Conservation (phyloP, 257 asterid species). For the Solanum pinnatisectum region DNA sequence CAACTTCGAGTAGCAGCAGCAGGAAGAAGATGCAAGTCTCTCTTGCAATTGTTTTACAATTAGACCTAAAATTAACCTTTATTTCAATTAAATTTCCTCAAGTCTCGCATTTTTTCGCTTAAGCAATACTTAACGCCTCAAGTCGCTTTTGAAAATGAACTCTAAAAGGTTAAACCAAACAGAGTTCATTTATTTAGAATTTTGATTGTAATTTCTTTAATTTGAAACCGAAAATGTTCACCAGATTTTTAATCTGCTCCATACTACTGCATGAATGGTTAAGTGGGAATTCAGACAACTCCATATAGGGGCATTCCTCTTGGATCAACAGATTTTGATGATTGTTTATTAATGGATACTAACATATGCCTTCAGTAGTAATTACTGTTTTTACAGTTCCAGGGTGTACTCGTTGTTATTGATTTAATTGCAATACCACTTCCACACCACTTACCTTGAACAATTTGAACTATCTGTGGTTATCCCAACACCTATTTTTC, state of each 20-base stretch:
- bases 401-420: background rate
- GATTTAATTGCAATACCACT: background rate
- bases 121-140: background rate
- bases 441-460: background rate
- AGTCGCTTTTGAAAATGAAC: background rate
- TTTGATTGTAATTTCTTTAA: background rate
- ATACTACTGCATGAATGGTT: background rate
- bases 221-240: background rate
- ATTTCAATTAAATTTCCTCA: background rate
- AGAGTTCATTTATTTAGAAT: background rate
- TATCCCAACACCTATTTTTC: background rate
- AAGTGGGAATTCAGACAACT: background rate
- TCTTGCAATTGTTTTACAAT: background rate
- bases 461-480: background rate
- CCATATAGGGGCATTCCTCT: background rate
- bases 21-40: background rate
- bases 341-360: background rate
- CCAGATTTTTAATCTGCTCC: background rate
- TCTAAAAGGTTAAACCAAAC: background rate
- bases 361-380: background rate
- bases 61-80: background rate
- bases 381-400: background rate
- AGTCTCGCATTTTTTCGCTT: background rate
- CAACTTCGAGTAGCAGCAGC: background rate
- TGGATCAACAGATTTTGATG: background rate